Percentiles rank a stretch among this genome's conserved stretches.
Evolutionary conservation across 2,329 filamentous ascomycete species (phyloP).

Genomic region (Colletotrichum incanum): DNA sequence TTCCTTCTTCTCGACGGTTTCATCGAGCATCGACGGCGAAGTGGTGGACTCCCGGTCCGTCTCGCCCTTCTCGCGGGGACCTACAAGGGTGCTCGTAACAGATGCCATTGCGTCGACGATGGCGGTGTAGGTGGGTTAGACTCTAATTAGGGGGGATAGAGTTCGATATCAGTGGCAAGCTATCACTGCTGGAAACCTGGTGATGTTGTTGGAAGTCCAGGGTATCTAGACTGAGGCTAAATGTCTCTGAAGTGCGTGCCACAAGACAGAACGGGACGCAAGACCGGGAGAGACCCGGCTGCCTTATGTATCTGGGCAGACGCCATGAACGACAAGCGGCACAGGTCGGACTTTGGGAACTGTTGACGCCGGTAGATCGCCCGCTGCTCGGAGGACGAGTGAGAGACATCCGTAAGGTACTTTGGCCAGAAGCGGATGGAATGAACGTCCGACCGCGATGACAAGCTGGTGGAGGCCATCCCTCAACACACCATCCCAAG

Average conservation of each 20-base stretch:
- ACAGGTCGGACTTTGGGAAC: constrained; percentile 31
- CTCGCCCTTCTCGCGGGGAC: constrained; percentile 29
- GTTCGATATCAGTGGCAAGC: background rate
- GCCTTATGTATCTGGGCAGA: constrained; percentile 32
- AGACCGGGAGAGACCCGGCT: constrained; percentile 9
- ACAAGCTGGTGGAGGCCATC: constrained; percentile 8
- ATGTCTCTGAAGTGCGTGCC: constrained; percentile 33
- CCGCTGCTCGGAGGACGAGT: constrained; percentile 29
- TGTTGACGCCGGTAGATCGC: constrained; percentile 26
- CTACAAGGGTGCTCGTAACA: constrained; percentile 33
- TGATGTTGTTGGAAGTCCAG: background rate
- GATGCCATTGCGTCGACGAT: constrained; percentile 29
- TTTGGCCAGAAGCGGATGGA: constrained; percentile 18
- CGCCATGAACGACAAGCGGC: background rate
- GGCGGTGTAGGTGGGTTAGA: background rate
- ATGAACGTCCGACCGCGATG: constrained; percentile 13
- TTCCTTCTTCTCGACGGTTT: constrained; percentile 32
- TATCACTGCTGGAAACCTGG: background rate
- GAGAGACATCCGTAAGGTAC: constrained; percentile 13
- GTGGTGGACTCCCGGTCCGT: constrained; percentile 35
- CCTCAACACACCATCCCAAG: constrained; percentile 14
- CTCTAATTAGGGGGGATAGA: background rate
- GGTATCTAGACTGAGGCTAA: constrained; percentile 4
- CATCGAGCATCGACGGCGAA: constrained; percentile 37
- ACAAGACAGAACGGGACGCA: constrained; percentile 2